A percentile compares a stretch with the other conserved stretches of the same genome.
Conservation (phyloP, 768 basidiomycete species). For the Sporobolomyces roseus region DNA sequence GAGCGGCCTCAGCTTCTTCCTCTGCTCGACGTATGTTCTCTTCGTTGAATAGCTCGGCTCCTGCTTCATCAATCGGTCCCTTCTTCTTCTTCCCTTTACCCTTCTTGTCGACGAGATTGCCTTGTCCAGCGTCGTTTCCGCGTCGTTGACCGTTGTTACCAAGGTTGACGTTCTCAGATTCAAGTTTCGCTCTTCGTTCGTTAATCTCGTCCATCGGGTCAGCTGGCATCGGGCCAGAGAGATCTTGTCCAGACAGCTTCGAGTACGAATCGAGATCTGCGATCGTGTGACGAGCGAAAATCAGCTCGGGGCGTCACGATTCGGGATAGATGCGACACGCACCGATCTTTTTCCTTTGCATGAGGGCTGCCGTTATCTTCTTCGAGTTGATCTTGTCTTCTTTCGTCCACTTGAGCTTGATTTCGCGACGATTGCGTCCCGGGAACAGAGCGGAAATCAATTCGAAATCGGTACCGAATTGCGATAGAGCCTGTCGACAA, state of each 20-base stretch:
- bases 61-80: not conserved
- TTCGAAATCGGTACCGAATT: conserved; percentile 90
- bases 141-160: not conserved
- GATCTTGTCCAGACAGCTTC: conserved; percentile 34
- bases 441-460: conserved; percentile 81
- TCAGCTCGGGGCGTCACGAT: no score
- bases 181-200: conserved; percentile 29
- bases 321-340: not conserved
- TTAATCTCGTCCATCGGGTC: conserved; percentile 40
- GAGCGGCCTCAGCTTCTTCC: conserved; percentile 10
- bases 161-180: not conserved
- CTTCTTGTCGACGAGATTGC: not conserved
- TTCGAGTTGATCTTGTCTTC: conserved; percentile 77
- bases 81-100: conserved; percentile 12
- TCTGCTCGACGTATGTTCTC: not conserved
- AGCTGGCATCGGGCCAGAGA: conserved; percentile 37
- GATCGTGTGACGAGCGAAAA: not conserved
- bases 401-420: conserved; percentile 87
- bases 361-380: conserved; percentile 71
- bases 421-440: conserved; percentile 77
- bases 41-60: conserved; percentile 13
- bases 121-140: not conserved
- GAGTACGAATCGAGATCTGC: conserved; percentile 34
- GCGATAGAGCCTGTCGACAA: conserved; percentile 61
- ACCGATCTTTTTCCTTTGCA: conserved; percentile 32